Conservation (phyloP, 2,329 filamentous ascomycete genomes). For the Botrytis fabae region DNA sequence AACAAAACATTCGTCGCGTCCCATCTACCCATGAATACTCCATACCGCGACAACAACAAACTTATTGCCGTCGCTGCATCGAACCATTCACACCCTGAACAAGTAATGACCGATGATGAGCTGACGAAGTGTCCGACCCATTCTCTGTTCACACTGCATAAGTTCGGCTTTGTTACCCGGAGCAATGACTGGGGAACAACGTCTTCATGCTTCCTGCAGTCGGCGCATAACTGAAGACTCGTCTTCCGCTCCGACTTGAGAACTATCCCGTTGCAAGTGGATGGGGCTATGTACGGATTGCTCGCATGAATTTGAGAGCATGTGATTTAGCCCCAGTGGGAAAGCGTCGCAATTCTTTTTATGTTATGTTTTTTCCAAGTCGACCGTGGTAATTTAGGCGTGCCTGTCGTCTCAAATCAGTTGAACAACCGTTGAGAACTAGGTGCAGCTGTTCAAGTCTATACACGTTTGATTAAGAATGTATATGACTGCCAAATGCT, state of each 20-base stretch:
- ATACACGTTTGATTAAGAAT: background rate
- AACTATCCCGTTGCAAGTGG: background rate
- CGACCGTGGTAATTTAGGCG: background rate
- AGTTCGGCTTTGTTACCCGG: constrained; percentile 8
- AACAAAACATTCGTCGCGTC: background rate
- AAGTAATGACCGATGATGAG: background rate
- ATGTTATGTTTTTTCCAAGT: background rate
- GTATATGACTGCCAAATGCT: background rate
- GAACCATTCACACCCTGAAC: background rate
- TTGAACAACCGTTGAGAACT: background rate
- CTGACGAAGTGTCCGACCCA: background rate
- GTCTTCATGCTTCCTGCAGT: constrained; percentile 12
- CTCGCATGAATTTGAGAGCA: constrained; percentile 8
- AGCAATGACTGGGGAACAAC: background rate
- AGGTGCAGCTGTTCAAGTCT: background rate
- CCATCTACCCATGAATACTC: background rate
- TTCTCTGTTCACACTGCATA: background rate
- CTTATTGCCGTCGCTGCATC: background rate
- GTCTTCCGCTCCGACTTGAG: background rate
- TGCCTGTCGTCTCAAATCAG: background rate
- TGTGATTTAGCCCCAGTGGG: background rate
- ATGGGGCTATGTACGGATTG: background rate
- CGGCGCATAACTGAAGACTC: constrained; percentile 4
- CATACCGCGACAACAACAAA: background rate
- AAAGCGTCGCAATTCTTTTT: background rate